These are phyloP conservation scores for Arthroderma sp. DNA, from an alignment of 2,329 filamentous ascomycete genomes.

Conservation along the genomic window DNA sequence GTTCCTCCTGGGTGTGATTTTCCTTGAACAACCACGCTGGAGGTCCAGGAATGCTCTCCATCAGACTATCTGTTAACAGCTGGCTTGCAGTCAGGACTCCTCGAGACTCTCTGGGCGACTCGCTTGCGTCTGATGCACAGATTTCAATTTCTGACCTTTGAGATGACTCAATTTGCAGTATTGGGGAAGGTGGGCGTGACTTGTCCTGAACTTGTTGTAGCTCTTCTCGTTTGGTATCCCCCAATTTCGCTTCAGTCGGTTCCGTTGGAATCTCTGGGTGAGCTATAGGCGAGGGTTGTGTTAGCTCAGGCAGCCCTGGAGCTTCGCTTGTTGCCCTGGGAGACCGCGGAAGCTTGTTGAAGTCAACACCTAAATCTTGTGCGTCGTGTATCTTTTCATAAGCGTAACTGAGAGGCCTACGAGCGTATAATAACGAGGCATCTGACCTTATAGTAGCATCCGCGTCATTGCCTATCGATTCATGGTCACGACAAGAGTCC, in stretches of 20 bases:
- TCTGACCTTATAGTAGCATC: background rate
- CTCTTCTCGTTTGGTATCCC: too few species aligned
- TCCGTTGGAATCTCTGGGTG: conserved; percentile 9
- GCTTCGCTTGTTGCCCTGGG: background rate
- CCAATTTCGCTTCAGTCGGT: background rate
- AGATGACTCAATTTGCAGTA: conserved; percentile 30
- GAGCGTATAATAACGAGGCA: conserved; percentile 6
- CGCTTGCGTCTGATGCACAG: background rate
- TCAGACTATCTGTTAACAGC: conserved; percentile 28
- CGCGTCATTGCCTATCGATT: too few species aligned
- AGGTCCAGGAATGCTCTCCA: conserved; percentile 31
- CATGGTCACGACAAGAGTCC: too few species aligned
- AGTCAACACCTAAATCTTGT: background rate
- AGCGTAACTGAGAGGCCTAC: conserved; percentile 3
- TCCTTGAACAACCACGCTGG: conserved; percentile 26
- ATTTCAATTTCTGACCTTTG: conserved; percentile 15
- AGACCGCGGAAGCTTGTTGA: background rate
- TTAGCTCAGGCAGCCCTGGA: background rate
- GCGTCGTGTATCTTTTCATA: conserved; percentile 3
- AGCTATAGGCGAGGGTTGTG: conserved; percentile 23
- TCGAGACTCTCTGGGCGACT: conserved; percentile 2
- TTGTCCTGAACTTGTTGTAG: background rate
- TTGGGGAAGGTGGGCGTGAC: conserved; percentile 14
- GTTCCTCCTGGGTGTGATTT: conserved; percentile 22
- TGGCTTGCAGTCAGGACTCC: conserved; percentile 22